These are phyloP conservation scores for Phyllosticta citribraziliensis DNA, from an alignment of 2,329 filamentous ascomycete genomes.

Conservation along the genomic window DNA sequence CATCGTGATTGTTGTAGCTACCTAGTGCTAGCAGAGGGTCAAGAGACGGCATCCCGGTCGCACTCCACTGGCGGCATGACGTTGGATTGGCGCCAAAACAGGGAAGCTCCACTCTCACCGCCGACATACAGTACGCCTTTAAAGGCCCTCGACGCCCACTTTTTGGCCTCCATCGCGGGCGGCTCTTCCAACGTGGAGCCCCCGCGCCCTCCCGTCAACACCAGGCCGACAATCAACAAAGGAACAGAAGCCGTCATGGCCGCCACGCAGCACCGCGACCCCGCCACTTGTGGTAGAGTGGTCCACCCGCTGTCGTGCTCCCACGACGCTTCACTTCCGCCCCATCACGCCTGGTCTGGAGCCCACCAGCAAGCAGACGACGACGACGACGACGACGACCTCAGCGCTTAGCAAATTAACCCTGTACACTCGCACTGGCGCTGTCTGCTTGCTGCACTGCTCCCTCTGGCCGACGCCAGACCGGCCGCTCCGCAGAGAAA, in stretches of 20 bases:
- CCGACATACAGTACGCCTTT: neutral
- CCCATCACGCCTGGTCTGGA: neutral
- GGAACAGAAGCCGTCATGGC: constrained; percentile 18
- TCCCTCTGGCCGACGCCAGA: constrained; percentile 27
- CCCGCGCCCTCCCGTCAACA: neutral
- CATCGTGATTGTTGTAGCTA: too few species aligned
- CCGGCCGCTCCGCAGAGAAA: constrained; percentile 24
- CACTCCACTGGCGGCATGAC: neutral
- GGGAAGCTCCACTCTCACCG: neutral
- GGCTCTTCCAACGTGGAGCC: neutral
- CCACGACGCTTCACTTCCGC: neutral
- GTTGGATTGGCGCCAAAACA: neutral
- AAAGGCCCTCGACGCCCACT: neutral
- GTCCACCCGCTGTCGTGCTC: neutral
- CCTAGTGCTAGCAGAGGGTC: neutral
- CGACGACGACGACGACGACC: neutral
- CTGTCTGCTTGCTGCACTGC: constrained; percentile 19
- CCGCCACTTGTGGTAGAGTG: constrained; percentile 12
- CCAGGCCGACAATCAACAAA: constrained; percentile 11
- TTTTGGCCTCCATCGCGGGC: neutral
- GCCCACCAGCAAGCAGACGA: neutral
- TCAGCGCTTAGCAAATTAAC: neutral
- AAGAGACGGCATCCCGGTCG: neutral
- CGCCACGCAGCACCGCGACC: constrained; percentile 14
- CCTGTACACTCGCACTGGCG: constrained; percentile 8